These are phyloP conservation scores for Rhamnella rubrinervis DNA, from an alignment of 331 rosid genomes.

Conservation along the genomic window DNA sequence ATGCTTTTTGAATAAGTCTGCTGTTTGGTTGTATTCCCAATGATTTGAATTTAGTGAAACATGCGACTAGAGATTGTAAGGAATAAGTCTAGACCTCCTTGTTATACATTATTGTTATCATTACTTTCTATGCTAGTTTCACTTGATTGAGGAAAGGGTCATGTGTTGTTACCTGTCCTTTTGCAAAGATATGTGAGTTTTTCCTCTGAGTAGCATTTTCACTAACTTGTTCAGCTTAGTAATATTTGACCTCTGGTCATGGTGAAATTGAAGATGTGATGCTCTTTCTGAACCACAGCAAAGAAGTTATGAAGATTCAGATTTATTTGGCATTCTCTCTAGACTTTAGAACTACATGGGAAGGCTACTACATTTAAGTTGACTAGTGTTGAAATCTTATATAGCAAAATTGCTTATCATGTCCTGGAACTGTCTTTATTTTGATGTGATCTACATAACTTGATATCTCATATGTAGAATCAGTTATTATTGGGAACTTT, in stretches of 20 bases:
- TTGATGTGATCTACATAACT: slow-evolving; percentile 15
- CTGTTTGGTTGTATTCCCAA: no score
- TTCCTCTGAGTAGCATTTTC: neutral
- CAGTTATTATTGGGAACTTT: slow-evolving; percentile 7
- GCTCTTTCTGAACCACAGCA: no score
- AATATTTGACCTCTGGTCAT: neutral
- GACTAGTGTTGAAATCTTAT: slow-evolving; percentile 5
- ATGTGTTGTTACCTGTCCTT: neutral
- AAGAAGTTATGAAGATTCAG: no score
- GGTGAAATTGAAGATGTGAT: neutral
- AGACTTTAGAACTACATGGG: neutral
- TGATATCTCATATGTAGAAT: slow-evolving; percentile 21
- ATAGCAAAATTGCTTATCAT: slow-evolving; percentile 10
- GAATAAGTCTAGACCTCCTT: no score
- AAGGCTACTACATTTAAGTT: slow-evolving; percentile 19
- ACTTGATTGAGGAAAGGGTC: neutral
- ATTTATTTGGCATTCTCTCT: no score
- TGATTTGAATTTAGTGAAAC: no score
- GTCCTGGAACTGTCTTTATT: slow-evolving; percentile 6
- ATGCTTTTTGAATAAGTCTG: no score
- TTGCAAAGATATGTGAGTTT: neutral
- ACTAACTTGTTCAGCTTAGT: neutral
- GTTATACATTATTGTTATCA: neutral
- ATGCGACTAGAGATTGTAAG: neutral
- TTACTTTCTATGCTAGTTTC: neutral